Conservation (phyloP, 176 grass and related monocot genomes). For the Stipa capillata region DNA sequence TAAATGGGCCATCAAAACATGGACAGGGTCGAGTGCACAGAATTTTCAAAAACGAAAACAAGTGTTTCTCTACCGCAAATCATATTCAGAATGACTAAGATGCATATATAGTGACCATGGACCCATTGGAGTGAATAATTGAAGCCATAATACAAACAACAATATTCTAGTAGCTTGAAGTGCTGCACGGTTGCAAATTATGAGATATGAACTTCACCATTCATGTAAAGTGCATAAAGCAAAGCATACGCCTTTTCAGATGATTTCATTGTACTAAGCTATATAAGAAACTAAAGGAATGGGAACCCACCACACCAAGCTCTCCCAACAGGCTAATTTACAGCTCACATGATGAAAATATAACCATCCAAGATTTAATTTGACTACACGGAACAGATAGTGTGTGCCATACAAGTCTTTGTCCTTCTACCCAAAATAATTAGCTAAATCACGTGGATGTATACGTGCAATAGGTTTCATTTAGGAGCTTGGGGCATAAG, state of each 20-base stretch:
- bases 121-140: neutral
- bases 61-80: neutral
- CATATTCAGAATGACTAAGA: neutral
- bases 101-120: neutral
- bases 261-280: neutral
- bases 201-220: neutral
- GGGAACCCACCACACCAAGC: neutral
- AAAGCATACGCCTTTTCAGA: neutral
- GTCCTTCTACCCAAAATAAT: neutral
- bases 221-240: neutral
- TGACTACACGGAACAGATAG: neutral
- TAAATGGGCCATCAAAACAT: neutral
- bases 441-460: no score
- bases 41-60: no score
- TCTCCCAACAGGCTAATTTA: neutral
- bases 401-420: neutral
- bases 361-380: neutral
- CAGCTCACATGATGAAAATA: neutral
- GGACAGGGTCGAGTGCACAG: neutral
- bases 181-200: neutral
- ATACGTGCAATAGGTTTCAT: no score
- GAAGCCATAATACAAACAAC: neutral
- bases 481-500: no score
- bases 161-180: neutral
- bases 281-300: no score